A percentile compares a stretch with the other conserved stretches of the same genome.
These are phyloP conservation scores for Diplocarpon mali DNA, from an alignment of 2,329 filamentous ascomycete genomes.

Conservation along the genomic window DNA sequence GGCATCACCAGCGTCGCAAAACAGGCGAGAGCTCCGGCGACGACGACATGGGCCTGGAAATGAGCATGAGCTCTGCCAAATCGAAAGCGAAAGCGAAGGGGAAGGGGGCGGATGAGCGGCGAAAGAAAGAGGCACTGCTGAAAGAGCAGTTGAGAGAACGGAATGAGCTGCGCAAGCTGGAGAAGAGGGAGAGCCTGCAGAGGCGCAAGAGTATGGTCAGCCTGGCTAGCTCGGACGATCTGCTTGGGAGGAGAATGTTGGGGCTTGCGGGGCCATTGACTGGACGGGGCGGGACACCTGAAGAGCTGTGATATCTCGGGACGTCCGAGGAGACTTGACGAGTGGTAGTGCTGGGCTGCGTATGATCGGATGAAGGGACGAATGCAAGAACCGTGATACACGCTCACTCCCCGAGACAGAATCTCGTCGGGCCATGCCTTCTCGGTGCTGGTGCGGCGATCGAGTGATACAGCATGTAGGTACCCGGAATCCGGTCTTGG, in stretches of 20 bases:
- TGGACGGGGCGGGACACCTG: conserved; percentile 25
- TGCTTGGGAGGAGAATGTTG: conserved; percentile 43
- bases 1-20: conserved; percentile 14
- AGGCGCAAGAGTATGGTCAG: conserved; percentile 38
- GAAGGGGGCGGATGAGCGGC: conserved; percentile 36
- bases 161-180: conserved; percentile 10
- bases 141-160: conserved; percentile 26
- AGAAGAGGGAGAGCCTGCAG: conserved; percentile 10
- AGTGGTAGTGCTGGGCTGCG: too few relatives aligned
- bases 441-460: too few relatives aligned
- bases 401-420: too few relatives aligned
- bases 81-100: conserved; percentile 7
- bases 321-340: too few relatives aligned
- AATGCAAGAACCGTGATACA: too few relatives aligned
- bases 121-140: conserved; percentile 28
- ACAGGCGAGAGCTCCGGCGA: conserved; percentile 40
- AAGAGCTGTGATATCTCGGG: conserved; percentile 9
- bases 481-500: too few relatives aligned
- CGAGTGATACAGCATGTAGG: too few relatives aligned
- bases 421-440: too few relatives aligned
- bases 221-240: conserved; percentile 44
- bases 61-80: conserved; percentile 45
- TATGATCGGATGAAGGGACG: too few relatives aligned
- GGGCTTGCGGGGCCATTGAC: conserved; percentile 41
- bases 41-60: conserved; percentile 74